phyloP scores from a whole-genome alignment of 176 grass and related monocot species.

The Lolium rigidum region DNA sequence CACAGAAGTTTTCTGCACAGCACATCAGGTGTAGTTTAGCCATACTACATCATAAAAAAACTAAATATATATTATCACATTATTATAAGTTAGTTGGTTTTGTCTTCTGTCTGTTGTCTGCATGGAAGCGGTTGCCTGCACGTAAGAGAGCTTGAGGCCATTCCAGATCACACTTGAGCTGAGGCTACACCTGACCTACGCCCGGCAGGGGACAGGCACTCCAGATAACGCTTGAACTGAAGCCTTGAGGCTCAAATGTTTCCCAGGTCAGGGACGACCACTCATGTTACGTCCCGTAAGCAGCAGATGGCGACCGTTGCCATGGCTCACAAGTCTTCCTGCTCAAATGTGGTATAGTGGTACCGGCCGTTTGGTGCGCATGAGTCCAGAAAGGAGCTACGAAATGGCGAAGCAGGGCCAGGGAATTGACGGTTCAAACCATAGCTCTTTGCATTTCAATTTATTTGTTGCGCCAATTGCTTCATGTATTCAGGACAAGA shows the following conservation, averaged over 20 bases:
- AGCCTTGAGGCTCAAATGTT: conserved; percentile 18
- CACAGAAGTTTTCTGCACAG: background rate
- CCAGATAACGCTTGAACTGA: conserved; percentile 18
- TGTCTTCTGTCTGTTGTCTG: background rate
- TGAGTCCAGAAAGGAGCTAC: conserved; percentile 38
- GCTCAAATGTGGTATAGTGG: conserved; percentile 37
- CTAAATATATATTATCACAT: background rate
- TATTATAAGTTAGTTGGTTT: background rate
- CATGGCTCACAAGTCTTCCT: background rate
- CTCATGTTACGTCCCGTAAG: conserved; percentile 9
- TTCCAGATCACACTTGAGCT: background rate
- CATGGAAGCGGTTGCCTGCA: conserved; percentile 21
- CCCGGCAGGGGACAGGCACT: conserved; percentile 1
- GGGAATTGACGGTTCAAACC: conserved; percentile 7
- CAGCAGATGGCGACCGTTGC: conserved; percentile 8
- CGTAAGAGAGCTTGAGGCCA: background rate
- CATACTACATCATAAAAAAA: background rate
- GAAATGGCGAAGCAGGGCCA: conserved; percentile 27
- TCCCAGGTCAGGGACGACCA: conserved; percentile 39
- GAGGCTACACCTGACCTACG: conserved; percentile 13
- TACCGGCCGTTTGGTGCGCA: conserved; percentile 42
- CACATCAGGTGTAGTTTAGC: background rate
- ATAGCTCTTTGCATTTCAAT: background rate
- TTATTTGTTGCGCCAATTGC: too few relatives aligned
- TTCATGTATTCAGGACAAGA: background rate